Evolutionary conservation across 805 yeast genomes (phyloP).

Genomic region (Suhomyces sp.): DNA sequence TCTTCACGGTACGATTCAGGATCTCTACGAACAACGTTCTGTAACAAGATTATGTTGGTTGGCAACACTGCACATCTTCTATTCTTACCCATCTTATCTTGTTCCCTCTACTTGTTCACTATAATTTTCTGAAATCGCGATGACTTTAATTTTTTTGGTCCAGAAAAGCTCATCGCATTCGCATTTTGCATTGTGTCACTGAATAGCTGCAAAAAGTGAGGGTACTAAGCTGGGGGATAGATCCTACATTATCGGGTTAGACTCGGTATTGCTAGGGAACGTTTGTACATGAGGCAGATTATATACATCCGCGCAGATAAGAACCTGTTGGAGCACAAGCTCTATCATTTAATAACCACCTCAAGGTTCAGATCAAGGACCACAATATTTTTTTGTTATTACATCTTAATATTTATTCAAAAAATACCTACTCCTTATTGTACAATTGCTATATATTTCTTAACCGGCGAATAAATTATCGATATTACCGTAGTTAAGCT

Average conservation of each 20-base stretch:
- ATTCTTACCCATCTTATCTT: slow-evolving; percentile 69
- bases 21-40: slow-evolving; percentile 89
- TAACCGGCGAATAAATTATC: slow-evolving; percentile 42
- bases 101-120: not conserved
- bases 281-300: no score
- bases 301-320: not conserved
- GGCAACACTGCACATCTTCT: slow-evolving; percentile 93
- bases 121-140: not conserved
- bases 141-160: not conserved
- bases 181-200: not conserved
- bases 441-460: not conserved
- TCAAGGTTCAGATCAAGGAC: no score
- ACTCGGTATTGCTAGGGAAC: not conserved
- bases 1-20: slow-evolving; percentile 94
- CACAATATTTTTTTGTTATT: not conserved
- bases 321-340: no score
- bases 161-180: not conserved
- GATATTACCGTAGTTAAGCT: slow-evolving; percentile 84
- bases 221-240: not conserved
- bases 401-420: not conserved
- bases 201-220: not conserved
- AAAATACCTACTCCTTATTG: not conserved
- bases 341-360: no score
- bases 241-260: not conserved
- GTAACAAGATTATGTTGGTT: slow-evolving; percentile 84